Conservation (phyloP, 352 stramenopile genomes). For the Thalassiosira sp. region DNA sequence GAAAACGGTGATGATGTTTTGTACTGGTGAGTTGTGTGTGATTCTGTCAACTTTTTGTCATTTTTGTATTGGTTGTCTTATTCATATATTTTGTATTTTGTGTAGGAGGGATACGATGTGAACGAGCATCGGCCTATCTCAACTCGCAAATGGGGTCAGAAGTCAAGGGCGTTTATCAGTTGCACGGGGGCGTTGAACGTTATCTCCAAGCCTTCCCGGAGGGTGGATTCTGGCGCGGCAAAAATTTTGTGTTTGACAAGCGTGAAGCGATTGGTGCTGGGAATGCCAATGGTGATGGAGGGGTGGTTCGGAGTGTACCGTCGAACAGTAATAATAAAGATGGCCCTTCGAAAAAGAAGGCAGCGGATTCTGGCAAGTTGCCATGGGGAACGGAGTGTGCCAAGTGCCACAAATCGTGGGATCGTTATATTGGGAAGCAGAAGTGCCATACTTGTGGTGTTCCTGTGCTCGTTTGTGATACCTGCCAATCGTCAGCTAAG, state of each 20-base stretch:
- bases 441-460: constrained; percentile 85
- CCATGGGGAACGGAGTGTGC: constrained; percentile 66
- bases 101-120: constrained; percentile 58
- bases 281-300: constrained; percentile 77
- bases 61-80: neutral
- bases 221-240: constrained; percentile 84
- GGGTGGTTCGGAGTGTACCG: constrained; percentile 46
- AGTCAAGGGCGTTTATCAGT: constrained; percentile 82
- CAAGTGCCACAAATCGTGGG: constrained; percentile 75
- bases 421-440: constrained; percentile 84
- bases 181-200: constrained; percentile 84
- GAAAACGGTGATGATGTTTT: constrained; percentile 83
- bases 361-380: constrained; percentile 34
- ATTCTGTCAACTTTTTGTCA: neutral
- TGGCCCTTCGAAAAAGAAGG: constrained; percentile 2
- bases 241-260: constrained; percentile 89
- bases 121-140: constrained; percentile 83
- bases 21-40: constrained; percentile 36
- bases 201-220: constrained; percentile 85
- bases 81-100: no score
- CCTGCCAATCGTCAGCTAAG: constrained; percentile 51
- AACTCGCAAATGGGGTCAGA: constrained; percentile 73
- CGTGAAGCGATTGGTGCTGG: constrained; percentile 76
- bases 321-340: neutral
- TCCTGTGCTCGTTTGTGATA: constrained; percentile 83